A percentile compares a stretch with the other conserved stretches of the same genome.
These are phyloP conservation scores for Backusella parvicylindrica DNA, from an alignment of 192 early-diverging fungal species.

Conservation along the genomic window DNA sequence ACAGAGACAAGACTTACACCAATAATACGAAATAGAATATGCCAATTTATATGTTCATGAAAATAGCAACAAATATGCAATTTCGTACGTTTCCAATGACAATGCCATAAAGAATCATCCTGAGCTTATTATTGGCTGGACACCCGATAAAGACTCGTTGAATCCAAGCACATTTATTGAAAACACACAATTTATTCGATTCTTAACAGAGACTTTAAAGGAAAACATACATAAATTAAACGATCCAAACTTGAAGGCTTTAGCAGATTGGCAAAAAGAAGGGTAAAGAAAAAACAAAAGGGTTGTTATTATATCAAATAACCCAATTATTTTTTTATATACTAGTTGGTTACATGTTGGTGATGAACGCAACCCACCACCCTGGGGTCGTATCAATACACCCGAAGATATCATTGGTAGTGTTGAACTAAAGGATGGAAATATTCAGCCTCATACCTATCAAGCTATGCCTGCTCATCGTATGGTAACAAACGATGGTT, in stretches of 20 bases:
- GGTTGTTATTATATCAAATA: background rate
- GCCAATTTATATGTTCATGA: background rate
- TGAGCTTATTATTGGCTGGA: constrained; percentile 31
- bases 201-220: constrained; percentile 21
- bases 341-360: constrained; percentile 36
- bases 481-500: constrained; percentile 45
- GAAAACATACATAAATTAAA: constrained; percentile 28
- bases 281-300: constrained; percentile 17
- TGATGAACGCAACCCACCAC: constrained; percentile 38
- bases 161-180: constrained; percentile 26
- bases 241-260: constrained; percentile 29
- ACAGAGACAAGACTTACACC: background rate
- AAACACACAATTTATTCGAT: constrained; percentile 28
- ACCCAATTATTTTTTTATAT: background rate
- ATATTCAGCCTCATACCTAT: constrained; percentile 44
- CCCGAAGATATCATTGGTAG: constrained; percentile 65
- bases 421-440: constrained; percentile 46
- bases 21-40: background rate
- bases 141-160: constrained; percentile 11
- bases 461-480: constrained; percentile 59
- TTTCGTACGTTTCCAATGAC: constrained; percentile 8
- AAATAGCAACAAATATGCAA: constrained; percentile 11
- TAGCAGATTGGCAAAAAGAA: constrained; percentile 38
- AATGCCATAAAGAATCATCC: constrained; percentile 5
- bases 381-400: constrained; percentile 46